phyloP scores from a whole-genome alignment of 495 filamentous ascomycete genomes.

The Talaromyces liani region DNA sequence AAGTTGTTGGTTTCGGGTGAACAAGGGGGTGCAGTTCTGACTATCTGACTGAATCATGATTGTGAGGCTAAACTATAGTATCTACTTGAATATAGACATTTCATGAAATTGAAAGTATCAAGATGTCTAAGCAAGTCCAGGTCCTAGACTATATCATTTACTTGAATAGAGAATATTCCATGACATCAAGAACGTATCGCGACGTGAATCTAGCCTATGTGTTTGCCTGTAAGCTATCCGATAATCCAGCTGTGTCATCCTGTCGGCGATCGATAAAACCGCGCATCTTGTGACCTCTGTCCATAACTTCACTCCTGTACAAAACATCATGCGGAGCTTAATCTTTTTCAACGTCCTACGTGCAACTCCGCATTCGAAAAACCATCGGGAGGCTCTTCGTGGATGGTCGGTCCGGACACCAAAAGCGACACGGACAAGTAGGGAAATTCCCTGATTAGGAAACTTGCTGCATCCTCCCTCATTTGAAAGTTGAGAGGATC shows the following conservation, averaged over 20 bases:
- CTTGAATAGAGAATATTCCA: neutral
- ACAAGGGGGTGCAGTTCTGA: constrained; percentile 31
- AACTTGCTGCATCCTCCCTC: neutral
- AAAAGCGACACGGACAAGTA: neutral
- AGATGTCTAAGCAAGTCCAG: neutral
- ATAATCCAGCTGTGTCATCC: neutral
- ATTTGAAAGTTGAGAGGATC: neutral
- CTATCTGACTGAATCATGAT: neutral
- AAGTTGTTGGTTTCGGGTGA: constrained; percentile 58
- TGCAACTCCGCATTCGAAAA: neutral
- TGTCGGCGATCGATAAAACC: neutral
- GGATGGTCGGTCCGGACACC: neutral
- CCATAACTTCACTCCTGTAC: neutral
- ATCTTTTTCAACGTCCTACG: neutral
- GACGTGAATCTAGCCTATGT: too few relatives aligned
- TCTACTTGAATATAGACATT: neutral
- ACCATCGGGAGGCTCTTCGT: neutral
- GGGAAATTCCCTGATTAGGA: neutral
- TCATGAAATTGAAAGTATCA: neutral
- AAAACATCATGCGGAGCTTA: neutral
- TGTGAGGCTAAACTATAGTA: neutral
- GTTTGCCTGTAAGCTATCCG: neutral
- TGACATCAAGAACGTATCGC: neutral
- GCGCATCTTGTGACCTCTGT: neutral
- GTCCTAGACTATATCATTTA: neutral